Evolutionary conservation across 371 early-diverging fungal species (phyloP).

Genomic region (Encephalitozoon hellem): DNA sequence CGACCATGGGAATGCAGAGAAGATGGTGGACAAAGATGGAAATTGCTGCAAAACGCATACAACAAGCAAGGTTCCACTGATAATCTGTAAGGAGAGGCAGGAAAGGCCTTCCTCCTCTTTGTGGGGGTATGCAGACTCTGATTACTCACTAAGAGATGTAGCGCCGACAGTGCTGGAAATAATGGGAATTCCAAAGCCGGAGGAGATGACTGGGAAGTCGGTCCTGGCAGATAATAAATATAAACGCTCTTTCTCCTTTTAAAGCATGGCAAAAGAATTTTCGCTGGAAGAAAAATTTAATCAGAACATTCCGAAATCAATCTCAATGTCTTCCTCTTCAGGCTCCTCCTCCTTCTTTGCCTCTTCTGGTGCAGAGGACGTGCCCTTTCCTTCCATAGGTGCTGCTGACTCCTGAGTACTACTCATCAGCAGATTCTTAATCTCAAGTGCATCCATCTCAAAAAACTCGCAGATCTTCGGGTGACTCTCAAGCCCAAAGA

Average conservation of each 20-base stretch:
- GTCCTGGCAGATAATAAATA: neutral
- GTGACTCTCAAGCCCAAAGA: constrained; percentile 25
- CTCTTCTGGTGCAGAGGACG: neutral
- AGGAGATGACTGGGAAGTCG: constrained; percentile 81
- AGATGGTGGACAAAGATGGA: constrained; percentile 79
- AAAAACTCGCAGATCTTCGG: constrained; percentile 42
- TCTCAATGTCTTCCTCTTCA: constrained; percentile 35
- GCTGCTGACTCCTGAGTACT: neutral
- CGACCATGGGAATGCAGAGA: constrained; percentile 99
- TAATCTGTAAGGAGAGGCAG: constrained; percentile 65
- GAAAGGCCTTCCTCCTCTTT: neutral
- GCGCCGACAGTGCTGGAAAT: constrained; percentile 87
- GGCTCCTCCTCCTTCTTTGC: constrained; percentile 19
- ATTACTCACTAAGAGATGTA: constrained; percentile 77
- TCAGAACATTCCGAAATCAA: constrained; percentile 33
- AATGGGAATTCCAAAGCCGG: constrained; percentile 80
- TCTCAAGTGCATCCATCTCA: constrained; percentile 19
- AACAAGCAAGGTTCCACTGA: constrained; percentile 71
- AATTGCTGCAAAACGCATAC: constrained; percentile 73
- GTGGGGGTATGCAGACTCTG: constrained; percentile 59
- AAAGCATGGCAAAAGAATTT: neutral
- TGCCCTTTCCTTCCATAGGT: neutral
- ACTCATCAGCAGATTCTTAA: constrained; percentile 29
- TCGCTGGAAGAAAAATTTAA: neutral
- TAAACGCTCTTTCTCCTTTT: neutral